Evolutionary conservation across 1,139 yeast species (phyloP).

Genomic region (Kurtzmaniella natalensis): DNA sequence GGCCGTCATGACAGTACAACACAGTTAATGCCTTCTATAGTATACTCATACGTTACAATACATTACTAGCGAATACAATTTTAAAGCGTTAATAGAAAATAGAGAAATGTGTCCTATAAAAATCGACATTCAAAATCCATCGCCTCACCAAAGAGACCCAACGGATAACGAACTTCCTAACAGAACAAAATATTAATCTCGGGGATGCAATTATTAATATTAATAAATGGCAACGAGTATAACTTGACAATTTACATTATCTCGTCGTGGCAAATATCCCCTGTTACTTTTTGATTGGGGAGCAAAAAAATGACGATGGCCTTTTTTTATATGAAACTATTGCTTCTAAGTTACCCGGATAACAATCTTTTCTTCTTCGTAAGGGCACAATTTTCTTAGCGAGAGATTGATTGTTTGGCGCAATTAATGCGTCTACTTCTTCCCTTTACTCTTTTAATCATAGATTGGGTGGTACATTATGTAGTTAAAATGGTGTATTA

Average conservation of each 20-base stretch:
- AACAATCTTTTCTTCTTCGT: neutral
- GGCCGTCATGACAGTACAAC: too few relatives aligned
- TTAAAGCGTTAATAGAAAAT: neutral
- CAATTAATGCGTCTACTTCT: too few relatives aligned
- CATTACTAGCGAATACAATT: neutral
- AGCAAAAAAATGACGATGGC: slow-evolving; percentile 15
- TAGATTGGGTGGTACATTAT: too few relatives aligned
- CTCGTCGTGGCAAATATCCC: slow-evolving; percentile 72
- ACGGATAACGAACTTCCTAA: slow-evolving; percentile 59
- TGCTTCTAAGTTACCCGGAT: slow-evolving; percentile 7
- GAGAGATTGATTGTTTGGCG: too few relatives aligned
- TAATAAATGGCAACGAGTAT: slow-evolving; percentile 60
- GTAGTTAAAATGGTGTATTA: too few relatives aligned
- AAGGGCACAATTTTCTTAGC: too few relatives aligned
- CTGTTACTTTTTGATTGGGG: slow-evolving; percentile 56
- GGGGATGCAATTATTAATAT: slow-evolving; percentile 38
- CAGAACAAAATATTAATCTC: slow-evolving; percentile 44
- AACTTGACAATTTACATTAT: slow-evolving; percentile 58
- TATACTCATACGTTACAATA: too few relatives aligned
- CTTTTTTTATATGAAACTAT: slow-evolving; percentile 6
- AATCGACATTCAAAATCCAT: slow-evolving; percentile 60
- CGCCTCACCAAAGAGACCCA: slow-evolving; percentile 47
- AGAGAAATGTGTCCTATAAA: slow-evolving; percentile 45
- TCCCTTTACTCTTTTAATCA: too few relatives aligned
- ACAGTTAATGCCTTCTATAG: too few relatives aligned